Base-by-base conservation (phyloP, 1,139 yeast species). In the Barnettozyma hawaiiensis region DNA sequence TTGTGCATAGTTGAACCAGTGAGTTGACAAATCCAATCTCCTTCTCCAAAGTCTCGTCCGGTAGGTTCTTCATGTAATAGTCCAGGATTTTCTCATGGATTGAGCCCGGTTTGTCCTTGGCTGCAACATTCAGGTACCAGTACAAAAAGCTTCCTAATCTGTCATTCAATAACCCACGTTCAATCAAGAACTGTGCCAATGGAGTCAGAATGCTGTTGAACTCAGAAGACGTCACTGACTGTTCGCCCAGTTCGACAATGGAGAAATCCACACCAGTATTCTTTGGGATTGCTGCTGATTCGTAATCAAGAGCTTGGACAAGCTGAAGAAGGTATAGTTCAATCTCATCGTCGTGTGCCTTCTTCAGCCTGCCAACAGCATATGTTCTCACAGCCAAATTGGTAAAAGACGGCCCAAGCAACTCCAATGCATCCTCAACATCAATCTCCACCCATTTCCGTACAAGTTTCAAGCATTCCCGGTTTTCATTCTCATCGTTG, bases 231-330 rank as follows among this genome's bases (percentile, higher is more conserved):
- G 49, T 35, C 6, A 45, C 55, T 52, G 49, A 57, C 47, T 40
- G 62, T 42, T 37, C 49, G 33, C 46, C 49, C 42, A 49, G 24
- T 31, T 67, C 70, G 4, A 71, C 65, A 23, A 71, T 62, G 14
- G 73, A 69, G 48, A 63, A 72, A 20, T 71, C 76, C 47, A 70
- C 67, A 26, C 56, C 58, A 1, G 11, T 41, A 7, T 33, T 37
- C 12, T 39, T 32, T 1, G 40, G 28, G 1, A 45, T 32, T 7
- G 50, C 34, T 7, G 47, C n/a, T 5, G 69, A 60, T 52, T 83
- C 98, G 60, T 86, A 87, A 49, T 87, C 83, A 38, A 94, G 73
- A 0, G 97, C 96, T 59, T 90, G 97, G 0, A 94, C 97, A 14
- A 94, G 69, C 61, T 94, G 98, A 45, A 94, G 71, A 48, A 94